phyloP scores from a whole-genome alignment of 805 yeast species.

The Saccharomycopsis selenospora region DNA sequence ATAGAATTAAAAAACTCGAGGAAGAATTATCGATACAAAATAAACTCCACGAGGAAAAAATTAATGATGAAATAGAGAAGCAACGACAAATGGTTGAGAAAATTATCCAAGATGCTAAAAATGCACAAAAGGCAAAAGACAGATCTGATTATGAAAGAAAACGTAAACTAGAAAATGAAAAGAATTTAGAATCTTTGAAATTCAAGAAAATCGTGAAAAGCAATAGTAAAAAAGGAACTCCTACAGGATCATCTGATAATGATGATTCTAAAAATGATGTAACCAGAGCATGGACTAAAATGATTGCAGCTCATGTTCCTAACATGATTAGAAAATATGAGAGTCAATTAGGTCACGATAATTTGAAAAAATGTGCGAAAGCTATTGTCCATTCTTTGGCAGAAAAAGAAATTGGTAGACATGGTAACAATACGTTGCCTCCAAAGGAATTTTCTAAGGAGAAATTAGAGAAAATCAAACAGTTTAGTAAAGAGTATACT shows the following conservation, averaged over 20 bases:
- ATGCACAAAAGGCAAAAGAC: constrained; percentile 26
- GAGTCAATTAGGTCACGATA: constrained; percentile 60
- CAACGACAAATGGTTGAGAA: constrained; percentile 27
- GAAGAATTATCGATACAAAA: constrained; percentile 28
- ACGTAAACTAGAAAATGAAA: constrained; percentile 23
- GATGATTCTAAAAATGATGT: not conserved
- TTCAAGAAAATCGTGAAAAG: constrained; percentile 2
- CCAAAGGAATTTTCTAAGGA: constrained; percentile 55
- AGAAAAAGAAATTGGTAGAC: constrained; percentile 57
- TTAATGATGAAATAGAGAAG: constrained; percentile 28
- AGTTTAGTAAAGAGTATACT: constrained; percentile 58
- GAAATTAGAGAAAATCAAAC: constrained; percentile 62
- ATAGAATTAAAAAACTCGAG: constrained; percentile 26
- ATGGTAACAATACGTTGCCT: constrained; percentile 33
- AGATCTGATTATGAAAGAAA: constrained; percentile 24
- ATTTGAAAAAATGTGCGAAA: constrained; percentile 67
- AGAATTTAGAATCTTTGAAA: constrained; percentile 20
- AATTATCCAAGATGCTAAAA: constrained; percentile 36
- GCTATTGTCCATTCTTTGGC: constrained; percentile 66
- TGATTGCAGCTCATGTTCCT: constrained; percentile 72
- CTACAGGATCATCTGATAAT: constrained; percentile 23
- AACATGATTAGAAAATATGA: constrained; percentile 65
- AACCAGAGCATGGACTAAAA: constrained; percentile 29
- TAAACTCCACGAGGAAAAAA: constrained; percentile 25
- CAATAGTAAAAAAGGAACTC: constrained; percentile 6